phyloP scores from a whole-genome alignment of 2,329 filamentous ascomycete species.

The Monosporascus sp. region DNA sequence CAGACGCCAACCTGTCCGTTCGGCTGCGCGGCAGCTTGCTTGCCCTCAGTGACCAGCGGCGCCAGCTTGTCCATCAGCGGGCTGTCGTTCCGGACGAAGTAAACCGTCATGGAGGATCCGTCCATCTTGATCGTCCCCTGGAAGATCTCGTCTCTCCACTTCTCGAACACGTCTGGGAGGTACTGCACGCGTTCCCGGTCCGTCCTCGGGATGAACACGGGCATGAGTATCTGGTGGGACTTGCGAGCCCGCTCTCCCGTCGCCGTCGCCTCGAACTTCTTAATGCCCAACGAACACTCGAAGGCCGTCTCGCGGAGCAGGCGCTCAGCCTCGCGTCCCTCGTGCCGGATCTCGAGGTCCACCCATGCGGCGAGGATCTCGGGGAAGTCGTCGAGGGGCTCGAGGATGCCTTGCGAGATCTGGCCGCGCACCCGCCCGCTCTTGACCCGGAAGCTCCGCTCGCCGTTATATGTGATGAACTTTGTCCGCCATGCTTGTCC shows the following conservation, averaged over 20 bases:
- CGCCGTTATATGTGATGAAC: slow-evolving; percentile 10
- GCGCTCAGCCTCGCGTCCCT: slow-evolving; percentile 6
- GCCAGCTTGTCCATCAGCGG: slow-evolving; percentile 13
- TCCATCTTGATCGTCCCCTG: slow-evolving; percentile 36
- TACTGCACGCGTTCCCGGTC: slow-evolving; percentile 22
- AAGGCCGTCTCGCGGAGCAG: slow-evolving; percentile 15
- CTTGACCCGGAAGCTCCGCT: slow-evolving; percentile 17
- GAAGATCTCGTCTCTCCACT: slow-evolving; percentile 19
- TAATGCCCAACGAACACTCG: slow-evolving; percentile 18
- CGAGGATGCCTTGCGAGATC: slow-evolving; percentile 22
- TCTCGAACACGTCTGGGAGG: slow-evolving; percentile 11
- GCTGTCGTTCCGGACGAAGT: slow-evolving; percentile 26
- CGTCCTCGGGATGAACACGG: slow-evolving; percentile 19
- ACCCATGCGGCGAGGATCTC: slow-evolving; percentile 12
- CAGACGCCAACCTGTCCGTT: slow-evolving; percentile 29
- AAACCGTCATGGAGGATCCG: slow-evolving; percentile 32
- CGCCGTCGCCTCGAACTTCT: slow-evolving; percentile 18
- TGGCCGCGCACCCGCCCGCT: slow-evolving; percentile 9
- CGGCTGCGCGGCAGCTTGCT: slow-evolving; percentile 18
- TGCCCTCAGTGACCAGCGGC: slow-evolving; percentile 4
- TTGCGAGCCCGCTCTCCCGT: neutral
- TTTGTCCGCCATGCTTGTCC: slow-evolving; percentile 9
- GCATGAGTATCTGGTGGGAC: slow-evolving; percentile 8
- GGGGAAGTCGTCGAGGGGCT: slow-evolving; percentile 12
- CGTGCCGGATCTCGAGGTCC: slow-evolving; percentile 13